Evolutionary conservation across 2,329 filamentous ascomycete genomes (phyloP).

Genomic region (Leptographium lundbergii): DNA sequence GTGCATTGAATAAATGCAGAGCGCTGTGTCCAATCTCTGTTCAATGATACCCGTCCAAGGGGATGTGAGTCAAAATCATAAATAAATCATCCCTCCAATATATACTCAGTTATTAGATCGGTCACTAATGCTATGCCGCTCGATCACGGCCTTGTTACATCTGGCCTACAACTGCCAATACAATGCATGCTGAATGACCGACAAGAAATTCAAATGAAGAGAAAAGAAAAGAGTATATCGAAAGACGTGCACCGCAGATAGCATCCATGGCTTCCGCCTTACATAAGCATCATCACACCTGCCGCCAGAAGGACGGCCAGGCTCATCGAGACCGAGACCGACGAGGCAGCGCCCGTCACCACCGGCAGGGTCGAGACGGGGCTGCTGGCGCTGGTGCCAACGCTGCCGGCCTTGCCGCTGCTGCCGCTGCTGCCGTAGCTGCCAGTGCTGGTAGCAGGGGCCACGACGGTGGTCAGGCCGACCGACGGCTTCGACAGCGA

Average conservation of each 20-base stretch:
- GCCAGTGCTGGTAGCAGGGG: background rate
- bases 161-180: no score
- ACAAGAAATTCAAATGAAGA: background rate
- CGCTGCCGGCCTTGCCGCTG: background rate
- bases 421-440: background rate
- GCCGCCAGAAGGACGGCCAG: constrained; percentile 4
- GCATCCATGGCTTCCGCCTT: background rate
- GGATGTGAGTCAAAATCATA: background rate
- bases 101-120: background rate
- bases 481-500: background rate
- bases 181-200: background rate
- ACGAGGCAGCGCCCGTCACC: constrained; percentile 10
- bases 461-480: background rate
- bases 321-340: constrained; percentile 6
- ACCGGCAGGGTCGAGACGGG: background rate
- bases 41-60: background rate
- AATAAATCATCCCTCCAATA: background rate
- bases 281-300: constrained; percentile 9
- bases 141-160: background rate
- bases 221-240: background rate
- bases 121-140: background rate
- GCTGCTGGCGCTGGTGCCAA: background rate
- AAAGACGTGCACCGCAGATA: background rate
- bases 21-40: background rate
- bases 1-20: background rate